A percentile compares a stretch with the other conserved stretches of the same genome.
Conservation (phyloP, 352 stramenopile species). For the Thalassiosira livingstoniorum region DNA sequence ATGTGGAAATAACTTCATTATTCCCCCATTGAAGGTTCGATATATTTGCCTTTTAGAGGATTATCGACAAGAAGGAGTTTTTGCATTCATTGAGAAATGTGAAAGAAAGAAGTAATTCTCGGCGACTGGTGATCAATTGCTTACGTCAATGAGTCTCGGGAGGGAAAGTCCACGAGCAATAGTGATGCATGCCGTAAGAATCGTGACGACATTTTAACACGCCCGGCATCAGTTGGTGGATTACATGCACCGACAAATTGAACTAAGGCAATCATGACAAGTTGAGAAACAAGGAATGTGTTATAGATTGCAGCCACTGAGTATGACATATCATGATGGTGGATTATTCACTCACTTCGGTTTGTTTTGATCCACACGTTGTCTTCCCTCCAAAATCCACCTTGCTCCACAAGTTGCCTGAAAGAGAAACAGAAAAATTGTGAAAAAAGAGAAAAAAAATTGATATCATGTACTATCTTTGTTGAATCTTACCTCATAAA, state of each 20-base stretch:
- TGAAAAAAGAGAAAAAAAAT: neutral
- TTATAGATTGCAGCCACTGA: no score
- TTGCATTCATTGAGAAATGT: slow-evolving; percentile 79
- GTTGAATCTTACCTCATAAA: no score
- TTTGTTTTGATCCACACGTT: slow-evolving; percentile 87
- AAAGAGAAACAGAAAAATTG: slow-evolving; percentile 56
- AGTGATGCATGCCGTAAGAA: slow-evolving; percentile 98
- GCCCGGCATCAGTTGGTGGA: slow-evolving; percentile 98
- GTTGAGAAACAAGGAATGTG: no score
- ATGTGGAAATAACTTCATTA: slow-evolving; percentile 98
- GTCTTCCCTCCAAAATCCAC: slow-evolving; percentile 92
- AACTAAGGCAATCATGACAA: no score
- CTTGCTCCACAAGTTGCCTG: slow-evolving; percentile 97
- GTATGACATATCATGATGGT: no score
- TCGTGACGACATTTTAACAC: slow-evolving; percentile 95
- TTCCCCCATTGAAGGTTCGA: slow-evolving; percentile 97
- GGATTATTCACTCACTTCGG: no score
- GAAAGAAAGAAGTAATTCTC: neutral
- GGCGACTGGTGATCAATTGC: neutral
- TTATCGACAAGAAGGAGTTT: slow-evolving; percentile 69
- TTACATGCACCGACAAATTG: slow-evolving; percentile 96
- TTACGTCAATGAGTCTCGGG: slow-evolving; percentile 86
- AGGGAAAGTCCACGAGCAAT: slow-evolving; percentile 99
- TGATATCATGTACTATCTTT: slow-evolving; percentile 95
- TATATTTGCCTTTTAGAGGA: no score